A percentile compares a stretch with the other conserved stretches of the same genome.
Conservation (phyloP, 208 protist genomes). For the Acanthamoeba royreba region DNA sequence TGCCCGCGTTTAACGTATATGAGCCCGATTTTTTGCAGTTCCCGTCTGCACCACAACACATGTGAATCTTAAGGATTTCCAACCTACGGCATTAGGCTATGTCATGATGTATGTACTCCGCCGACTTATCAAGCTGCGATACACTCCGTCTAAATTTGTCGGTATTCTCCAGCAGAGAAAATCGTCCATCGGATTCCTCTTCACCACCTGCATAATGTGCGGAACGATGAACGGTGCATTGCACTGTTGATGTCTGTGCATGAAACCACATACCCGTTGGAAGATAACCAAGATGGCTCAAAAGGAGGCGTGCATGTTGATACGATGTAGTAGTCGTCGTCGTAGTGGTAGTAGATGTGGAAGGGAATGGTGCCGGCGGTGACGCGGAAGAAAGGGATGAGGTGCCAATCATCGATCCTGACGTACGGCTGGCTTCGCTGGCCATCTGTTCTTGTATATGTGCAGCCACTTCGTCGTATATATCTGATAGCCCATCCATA, state of each 20-base stretch:
- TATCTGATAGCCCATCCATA: not conserved
- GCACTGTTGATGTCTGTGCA: not conserved
- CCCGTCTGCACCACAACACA: slow-evolving; percentile 52
- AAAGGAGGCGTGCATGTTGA: not conserved
- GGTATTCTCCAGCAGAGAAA: not conserved
- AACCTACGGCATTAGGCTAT: not conserved
- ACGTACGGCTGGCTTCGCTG: not conserved
- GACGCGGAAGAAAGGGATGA: not conserved
- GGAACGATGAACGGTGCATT: not conserved
- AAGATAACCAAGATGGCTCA: not conserved
- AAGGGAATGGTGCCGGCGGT: not conserved
- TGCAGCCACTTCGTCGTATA: not conserved
- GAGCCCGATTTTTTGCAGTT: slow-evolving; percentile 80
- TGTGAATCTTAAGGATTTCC: not conserved
- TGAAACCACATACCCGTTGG: not conserved
- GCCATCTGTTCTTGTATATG: not conserved
- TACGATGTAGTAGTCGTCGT: not conserved
- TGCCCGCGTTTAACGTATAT: slow-evolving; percentile 78
- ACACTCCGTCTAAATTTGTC: not conserved
- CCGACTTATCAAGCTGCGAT: slow-evolving; percentile 1
- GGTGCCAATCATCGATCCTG: not conserved
- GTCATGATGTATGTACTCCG: not conserved
- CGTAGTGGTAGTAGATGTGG: not conserved
- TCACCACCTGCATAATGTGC: not conserved
- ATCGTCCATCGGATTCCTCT: not conserved